These are phyloP conservation scores for Aspergillus pseudotamarii DNA, from an alignment of 2,329 filamentous ascomycete species.

Conservation along the genomic window DNA sequence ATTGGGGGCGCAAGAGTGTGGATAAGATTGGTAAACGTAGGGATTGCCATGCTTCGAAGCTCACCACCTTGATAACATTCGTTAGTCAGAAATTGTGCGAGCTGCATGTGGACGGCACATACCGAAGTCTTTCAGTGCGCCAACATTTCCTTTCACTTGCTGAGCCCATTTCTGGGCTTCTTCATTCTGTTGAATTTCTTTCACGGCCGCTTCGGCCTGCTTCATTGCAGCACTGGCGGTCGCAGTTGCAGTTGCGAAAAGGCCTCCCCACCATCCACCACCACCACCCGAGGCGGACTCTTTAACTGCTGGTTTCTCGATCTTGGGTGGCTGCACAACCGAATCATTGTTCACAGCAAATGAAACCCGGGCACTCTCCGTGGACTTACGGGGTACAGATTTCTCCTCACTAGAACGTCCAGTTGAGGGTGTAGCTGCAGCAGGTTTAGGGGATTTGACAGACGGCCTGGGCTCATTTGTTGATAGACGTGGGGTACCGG, in stretches of 20 bases:
- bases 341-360: slow-evolving; percentile 73
- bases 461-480: slow-evolving; percentile 53
- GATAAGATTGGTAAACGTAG: slow-evolving; percentile 91
- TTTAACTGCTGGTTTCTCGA: slow-evolving; percentile 50
- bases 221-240: slow-evolving; percentile 76
- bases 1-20: slow-evolving; percentile 96
- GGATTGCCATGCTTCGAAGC: slow-evolving; percentile 80
- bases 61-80: slow-evolving; percentile 69
- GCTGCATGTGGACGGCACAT: slow-evolving; percentile 42
- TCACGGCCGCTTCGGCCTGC: slow-evolving; percentile 88
- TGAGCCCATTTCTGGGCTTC: slow-evolving; percentile 96
- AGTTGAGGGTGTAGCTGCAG: slow-evolving; percentile 43
- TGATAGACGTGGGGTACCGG: slow-evolving; percentile 75
- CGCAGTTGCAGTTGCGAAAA: slow-evolving; percentile 75
- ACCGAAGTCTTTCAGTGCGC: slow-evolving; percentile 75
- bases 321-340: slow-evolving; percentile 41
- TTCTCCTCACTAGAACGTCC: slow-evolving; percentile 69
- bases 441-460: slow-evolving; percentile 57
- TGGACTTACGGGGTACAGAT: slow-evolving; percentile 66
- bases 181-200: slow-evolving; percentile 93
- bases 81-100: slow-evolving; percentile 34
- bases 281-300: slow-evolving; percentile 63
- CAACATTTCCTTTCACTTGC: slow-evolving; percentile 87
- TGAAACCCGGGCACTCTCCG: slow-evolving; percentile 72
- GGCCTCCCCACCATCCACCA: slow-evolving; percentile 85